Conservation (phyloP, 2,329 filamentous ascomycete genomes). For the Neofusicoccum parvum region DNA sequence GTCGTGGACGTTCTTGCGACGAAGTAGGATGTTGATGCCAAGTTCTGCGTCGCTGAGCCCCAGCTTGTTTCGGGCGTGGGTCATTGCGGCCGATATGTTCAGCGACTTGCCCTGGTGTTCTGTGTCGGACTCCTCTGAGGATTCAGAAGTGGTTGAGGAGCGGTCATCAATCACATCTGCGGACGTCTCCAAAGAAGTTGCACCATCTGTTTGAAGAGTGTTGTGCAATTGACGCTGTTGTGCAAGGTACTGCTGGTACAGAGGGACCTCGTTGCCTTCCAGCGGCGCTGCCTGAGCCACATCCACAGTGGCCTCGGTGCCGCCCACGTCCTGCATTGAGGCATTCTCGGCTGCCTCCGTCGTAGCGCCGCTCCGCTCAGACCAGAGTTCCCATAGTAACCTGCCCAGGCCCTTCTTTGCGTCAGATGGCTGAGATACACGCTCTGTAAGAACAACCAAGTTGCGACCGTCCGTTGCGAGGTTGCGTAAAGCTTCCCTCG, state of each 20-base stretch:
- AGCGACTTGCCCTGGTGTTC: slow-evolving; percentile 91
- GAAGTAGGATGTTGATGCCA: slow-evolving; percentile 86
- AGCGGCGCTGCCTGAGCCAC: slow-evolving; percentile 61
- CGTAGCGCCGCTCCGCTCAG: slow-evolving; percentile 30
- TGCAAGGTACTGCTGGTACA: slow-evolving; percentile 92
- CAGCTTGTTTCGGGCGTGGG: slow-evolving; percentile 83
- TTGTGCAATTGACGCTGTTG: slow-evolving; percentile 86
- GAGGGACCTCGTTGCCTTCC: slow-evolving; percentile 71
- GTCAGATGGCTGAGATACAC: slow-evolving; percentile 50
- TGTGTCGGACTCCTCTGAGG: slow-evolving; percentile 84
- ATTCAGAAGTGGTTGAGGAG: slow-evolving; percentile 81
- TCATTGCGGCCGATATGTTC: slow-evolving; percentile 83
- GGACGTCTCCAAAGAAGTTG: slow-evolving; percentile 67
- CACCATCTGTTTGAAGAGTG: slow-evolving; percentile 71
- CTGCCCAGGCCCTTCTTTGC: slow-evolving; percentile 58
- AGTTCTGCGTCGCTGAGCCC: slow-evolving; percentile 87
- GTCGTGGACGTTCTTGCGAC: slow-evolving; percentile 88
- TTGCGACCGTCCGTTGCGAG: slow-evolving; percentile 79
- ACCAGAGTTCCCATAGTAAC: slow-evolving; percentile 69
- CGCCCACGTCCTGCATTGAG: slow-evolving; percentile 67
- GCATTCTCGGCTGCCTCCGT: slow-evolving; percentile 57
- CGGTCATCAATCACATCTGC: slow-evolving; percentile 79
- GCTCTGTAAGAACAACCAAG: slow-evolving; percentile 83
- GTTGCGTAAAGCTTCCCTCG: slow-evolving; percentile 73
- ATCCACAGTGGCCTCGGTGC: slow-evolving; percentile 38